Evolutionary conservation across 1,139 yeast species (phyloP).

Genomic region (Meyerozyma guilliermondii): DNA sequence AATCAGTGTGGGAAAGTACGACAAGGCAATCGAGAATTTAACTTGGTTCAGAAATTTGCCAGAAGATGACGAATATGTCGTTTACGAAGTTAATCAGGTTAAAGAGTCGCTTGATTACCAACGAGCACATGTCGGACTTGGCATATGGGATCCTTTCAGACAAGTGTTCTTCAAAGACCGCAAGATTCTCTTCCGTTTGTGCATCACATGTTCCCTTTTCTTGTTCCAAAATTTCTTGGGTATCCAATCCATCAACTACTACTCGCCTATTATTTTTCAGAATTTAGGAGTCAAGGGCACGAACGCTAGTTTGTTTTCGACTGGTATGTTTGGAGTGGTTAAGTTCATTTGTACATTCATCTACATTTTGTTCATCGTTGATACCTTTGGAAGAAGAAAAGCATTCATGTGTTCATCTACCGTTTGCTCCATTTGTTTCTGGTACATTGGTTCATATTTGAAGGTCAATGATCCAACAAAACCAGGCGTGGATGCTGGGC

Average conservation of each 20-base stretch:
- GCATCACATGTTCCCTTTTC: constrained; percentile 30
- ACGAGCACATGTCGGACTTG: constrained; percentile 28
- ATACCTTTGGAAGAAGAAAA: constrained; percentile 33
- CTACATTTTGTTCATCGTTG: constrained; percentile 34
- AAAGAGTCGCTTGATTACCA: constrained; percentile 22
- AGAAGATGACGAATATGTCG: constrained; percentile 32
- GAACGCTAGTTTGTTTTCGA: constrained; percentile 34
- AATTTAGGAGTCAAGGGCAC: constrained; percentile 37
- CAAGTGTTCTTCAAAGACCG: constrained; percentile 29
- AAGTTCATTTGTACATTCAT: constrained; percentile 34
- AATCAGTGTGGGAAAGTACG: constrained; percentile 29
- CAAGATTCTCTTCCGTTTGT: constrained; percentile 25
- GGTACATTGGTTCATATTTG: constrained; percentile 40
- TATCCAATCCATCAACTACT: constrained; percentile 42
- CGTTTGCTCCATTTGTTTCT: constrained; percentile 35
- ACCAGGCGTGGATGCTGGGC: constrained; percentile 34
- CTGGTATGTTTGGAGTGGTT: constrained; percentile 42
- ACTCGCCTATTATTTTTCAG: constrained; percentile 38
- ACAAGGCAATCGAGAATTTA: constrained; percentile 31
- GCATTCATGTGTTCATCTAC: constrained; percentile 36
- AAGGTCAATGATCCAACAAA: constrained; percentile 34
- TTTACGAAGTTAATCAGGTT: constrained; percentile 30
- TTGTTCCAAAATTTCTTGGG: constrained; percentile 43
- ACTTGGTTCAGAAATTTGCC: constrained; percentile 35
- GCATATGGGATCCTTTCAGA: constrained; percentile 33